phyloP scores from a whole-genome alignment of 352 stramenopile genomes.

The Phytophthora lateralis region DNA sequence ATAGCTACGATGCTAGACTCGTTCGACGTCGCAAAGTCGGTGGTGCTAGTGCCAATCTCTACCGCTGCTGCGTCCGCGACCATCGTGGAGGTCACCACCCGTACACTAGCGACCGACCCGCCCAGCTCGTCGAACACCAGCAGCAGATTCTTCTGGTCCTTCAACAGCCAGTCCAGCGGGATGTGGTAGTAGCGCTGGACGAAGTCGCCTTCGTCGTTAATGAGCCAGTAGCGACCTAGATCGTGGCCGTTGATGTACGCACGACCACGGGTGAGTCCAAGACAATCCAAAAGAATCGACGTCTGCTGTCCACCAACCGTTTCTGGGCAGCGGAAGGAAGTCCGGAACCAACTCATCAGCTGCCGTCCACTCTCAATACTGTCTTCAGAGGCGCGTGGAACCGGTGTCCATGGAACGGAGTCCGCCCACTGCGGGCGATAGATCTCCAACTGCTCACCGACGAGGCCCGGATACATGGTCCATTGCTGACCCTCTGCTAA shows the following conservation, averaged over 20 bases:
- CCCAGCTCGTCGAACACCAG: constrained; percentile 72
- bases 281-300: constrained; percentile 63
- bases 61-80: constrained; percentile 27
- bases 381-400: constrained; percentile 1
- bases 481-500: constrained; percentile 37
- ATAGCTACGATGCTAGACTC: constrained; percentile 12
- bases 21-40: not conserved
- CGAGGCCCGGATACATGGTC: constrained; percentile 63
- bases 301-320: constrained; percentile 25
- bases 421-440: constrained; percentile 50
- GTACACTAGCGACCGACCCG: constrained; percentile 48
- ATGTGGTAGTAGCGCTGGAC: constrained; percentile 78
- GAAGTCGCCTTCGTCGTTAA: constrained; percentile 53
- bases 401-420: constrained; percentile 54
- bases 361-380: constrained; percentile 12
- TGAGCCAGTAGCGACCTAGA: constrained; percentile 72
- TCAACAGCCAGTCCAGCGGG: constrained; percentile 56
- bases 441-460: constrained; percentile 72
- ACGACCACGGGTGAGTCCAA: constrained; percentile 63
- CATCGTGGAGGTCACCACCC: constrained; percentile 60
- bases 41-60: not conserved
- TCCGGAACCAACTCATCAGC: constrained; percentile 62
- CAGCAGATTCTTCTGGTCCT: constrained; percentile 49
- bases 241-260: constrained; percentile 71
- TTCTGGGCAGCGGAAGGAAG: constrained; percentile 41